A percentile compares a stretch with the other conserved stretches of the same genome.
Conservation (phyloP, 768 basidiomycete genomes). For the Saitozyma podzolica region DNA sequence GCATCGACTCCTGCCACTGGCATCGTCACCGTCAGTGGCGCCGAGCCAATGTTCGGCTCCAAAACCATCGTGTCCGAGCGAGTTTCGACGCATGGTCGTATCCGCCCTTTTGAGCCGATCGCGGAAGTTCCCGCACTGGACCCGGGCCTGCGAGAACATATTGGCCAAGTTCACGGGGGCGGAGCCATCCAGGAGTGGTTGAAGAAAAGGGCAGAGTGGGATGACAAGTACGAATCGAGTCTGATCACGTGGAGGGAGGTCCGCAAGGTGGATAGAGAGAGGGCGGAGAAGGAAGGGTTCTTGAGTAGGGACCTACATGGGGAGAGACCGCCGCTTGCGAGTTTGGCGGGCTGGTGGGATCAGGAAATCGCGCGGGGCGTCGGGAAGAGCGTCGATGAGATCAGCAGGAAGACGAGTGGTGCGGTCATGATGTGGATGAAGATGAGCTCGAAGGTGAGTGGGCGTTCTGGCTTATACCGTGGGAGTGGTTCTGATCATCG, state of each 20-base stretch:
- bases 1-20: conserved; percentile 1
- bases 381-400: conserved; percentile 50
- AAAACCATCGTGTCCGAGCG: conserved; percentile 41
- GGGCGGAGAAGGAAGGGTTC: conserved; percentile 46
- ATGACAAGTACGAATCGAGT: conserved; percentile 45
- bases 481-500: background rate
- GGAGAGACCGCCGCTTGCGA: conserved; percentile 46
- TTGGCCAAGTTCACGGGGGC: conserved; percentile 44
- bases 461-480: background rate
- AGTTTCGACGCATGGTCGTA: conserved; percentile 42
- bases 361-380: conserved; percentile 34
- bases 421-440: conserved; percentile 46
- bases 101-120: conserved; percentile 44
- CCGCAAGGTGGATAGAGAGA: conserved; percentile 36
- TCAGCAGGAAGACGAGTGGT: conserved; percentile 41
- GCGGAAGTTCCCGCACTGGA: conserved; percentile 34
- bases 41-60: conserved; percentile 24
- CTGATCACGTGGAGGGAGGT: conserved; percentile 39
- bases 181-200: conserved; percentile 53
- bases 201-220: conserved; percentile 45
- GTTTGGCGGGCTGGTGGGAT: conserved; percentile 44
- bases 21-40: conserved; percentile 30
- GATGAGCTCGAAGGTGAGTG: conserved; percentile 40
- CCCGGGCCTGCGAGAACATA: conserved; percentile 34
- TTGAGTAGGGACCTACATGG: conserved; percentile 45